phyloP scores from a whole-genome alignment of 768 basidiomycete species.

The Hypholoma sublateritium region DNA sequence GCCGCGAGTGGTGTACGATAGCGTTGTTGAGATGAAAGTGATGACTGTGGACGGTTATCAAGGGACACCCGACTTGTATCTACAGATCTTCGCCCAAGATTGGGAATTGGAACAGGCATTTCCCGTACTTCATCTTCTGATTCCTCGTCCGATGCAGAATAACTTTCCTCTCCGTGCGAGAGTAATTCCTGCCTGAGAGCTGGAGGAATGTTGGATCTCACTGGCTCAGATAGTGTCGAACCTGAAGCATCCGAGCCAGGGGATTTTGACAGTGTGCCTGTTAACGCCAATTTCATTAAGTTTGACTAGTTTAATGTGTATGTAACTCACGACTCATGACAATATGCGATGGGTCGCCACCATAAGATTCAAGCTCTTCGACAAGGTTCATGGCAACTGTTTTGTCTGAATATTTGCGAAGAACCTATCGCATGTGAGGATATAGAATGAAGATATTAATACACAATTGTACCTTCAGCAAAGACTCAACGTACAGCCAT shows the following conservation, averaged over 20 bases:
- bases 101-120: conserved; percentile 29
- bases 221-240: conserved; percentile 56
- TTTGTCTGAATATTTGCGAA: conserved; percentile 82
- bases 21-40: conserved; percentile 68
- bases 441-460: not conserved
- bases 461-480: conserved; percentile 64
- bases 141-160: conserved; percentile 45
- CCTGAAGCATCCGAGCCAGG: conserved; percentile 63
- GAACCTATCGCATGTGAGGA: conserved; percentile 47
- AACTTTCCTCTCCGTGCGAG: conserved; percentile 31
- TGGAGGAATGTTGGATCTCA: conserved; percentile 9
- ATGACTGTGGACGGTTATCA: conserved; percentile 67
- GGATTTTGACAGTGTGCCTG: conserved; percentile 48
- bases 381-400: conserved; percentile 75
- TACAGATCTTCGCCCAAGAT: conserved; percentile 29
- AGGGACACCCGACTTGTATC: not conserved
- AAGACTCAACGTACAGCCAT: conserved; percentile 84
- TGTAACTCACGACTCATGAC: conserved; percentile 58
- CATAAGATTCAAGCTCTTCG: conserved; percentile 74
- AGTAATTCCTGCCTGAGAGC: conserved; percentile 6
- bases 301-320: not conserved
- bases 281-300: not conserved
- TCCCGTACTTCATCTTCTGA: conserved; percentile 48
- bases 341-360: conserved; percentile 64
- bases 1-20: conserved; percentile 78